These are phyloP conservation scores for Aphanomyces euteiches DNA, from an alignment of 352 stramenopile species.

Conservation along the genomic window DNA sequence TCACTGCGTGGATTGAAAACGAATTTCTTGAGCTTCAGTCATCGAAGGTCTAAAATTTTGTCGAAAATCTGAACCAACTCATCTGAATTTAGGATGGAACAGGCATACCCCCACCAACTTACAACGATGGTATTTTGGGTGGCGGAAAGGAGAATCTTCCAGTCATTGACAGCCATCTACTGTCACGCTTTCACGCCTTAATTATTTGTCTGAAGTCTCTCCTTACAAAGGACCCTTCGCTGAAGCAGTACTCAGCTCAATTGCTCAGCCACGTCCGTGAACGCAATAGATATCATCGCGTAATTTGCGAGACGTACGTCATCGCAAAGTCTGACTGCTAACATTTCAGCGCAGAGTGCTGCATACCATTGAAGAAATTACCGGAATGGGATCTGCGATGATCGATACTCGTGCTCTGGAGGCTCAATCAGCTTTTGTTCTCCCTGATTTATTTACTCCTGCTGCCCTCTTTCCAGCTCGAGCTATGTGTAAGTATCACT, in stretches of 20 bases:
- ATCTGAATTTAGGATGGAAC: conserved; percentile 8
- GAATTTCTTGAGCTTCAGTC: conserved; percentile 7
- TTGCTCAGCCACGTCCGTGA: conserved; percentile 11
- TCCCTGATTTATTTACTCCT: conserved; percentile 17
- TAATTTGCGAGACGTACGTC: conserved; percentile 6
- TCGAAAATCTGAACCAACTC: background rate
- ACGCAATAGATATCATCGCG: conserved; percentile 4
- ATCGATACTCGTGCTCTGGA: conserved; percentile 2
- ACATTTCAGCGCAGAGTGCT: background rate
- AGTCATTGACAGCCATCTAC: background rate
- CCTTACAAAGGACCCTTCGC: conserved; percentile 1
- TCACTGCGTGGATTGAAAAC: conserved; percentile 13
- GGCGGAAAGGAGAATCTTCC: conserved; percentile 5
- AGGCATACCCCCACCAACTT: background rate
- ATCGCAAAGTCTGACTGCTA: too few relatives aligned
- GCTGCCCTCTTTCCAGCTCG: background rate
- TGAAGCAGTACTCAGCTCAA: conserved; percentile 13
- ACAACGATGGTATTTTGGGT: conserved; percentile 26
- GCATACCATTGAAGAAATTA: conserved; percentile 22
- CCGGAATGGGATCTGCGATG: background rate
- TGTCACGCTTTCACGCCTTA: conserved; percentile 10
- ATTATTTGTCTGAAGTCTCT: conserved; percentile 3
- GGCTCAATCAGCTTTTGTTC: background rate
- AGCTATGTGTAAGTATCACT: conserved; percentile 11
- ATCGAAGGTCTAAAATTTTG: conserved; percentile 17